These are phyloP conservation scores for Grigorovia transvaalensis DNA, from an alignment of 805 yeast genomes.

Conservation along the genomic window DNA sequence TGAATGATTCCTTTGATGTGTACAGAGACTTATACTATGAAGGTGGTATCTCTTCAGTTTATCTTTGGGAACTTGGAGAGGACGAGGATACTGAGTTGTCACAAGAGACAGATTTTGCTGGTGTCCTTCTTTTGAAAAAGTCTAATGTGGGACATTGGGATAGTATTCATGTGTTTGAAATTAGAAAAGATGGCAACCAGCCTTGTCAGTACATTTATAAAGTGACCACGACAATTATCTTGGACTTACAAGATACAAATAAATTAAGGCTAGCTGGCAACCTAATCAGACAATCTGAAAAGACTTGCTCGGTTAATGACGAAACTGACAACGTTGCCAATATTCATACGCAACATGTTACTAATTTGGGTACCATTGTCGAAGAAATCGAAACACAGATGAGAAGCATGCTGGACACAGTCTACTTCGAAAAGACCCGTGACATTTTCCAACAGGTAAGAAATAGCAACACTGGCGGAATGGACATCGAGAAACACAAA, in stretches of 20 bases:
- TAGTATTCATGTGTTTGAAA: slow-evolving; percentile 86
- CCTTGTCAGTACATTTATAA: slow-evolving; percentile 40
- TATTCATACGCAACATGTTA: slow-evolving; percentile 56
- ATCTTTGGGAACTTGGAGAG: slow-evolving; percentile 81
- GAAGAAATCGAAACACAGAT: slow-evolving; percentile 84
- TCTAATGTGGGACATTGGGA: slow-evolving; percentile 63
- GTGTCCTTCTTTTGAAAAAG: slow-evolving; percentile 80
- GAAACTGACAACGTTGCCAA: slow-evolving; percentile 17
- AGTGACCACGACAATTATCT: slow-evolving; percentile 78
- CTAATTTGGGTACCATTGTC: slow-evolving; percentile 73
- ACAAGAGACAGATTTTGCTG: slow-evolving; percentile 50
- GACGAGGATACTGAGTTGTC: slow-evolving; percentile 12
- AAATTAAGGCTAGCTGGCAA: slow-evolving; percentile 58
- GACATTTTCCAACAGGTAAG: slow-evolving; percentile 72
- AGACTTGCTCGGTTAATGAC: slow-evolving; percentile 29
- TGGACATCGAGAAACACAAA: slow-evolving; percentile 22
- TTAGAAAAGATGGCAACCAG: slow-evolving; percentile 32
- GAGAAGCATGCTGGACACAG: slow-evolving; percentile 82
- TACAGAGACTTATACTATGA: slow-evolving; percentile 91
- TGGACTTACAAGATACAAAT: slow-evolving; percentile 43
- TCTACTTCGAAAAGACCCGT: slow-evolving; percentile 88
- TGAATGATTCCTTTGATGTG: slow-evolving; percentile 85
- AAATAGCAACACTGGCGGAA: slow-evolving; percentile 9
- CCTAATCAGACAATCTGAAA: slow-evolving; percentile 74
- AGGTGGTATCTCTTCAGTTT: slow-evolving; percentile 84